Evolutionary conservation across 495 filamentous ascomycete genomes (phyloP), one percentile per base, ranked within the genome.

Genomic region (Cercophora sp.): DNA sequence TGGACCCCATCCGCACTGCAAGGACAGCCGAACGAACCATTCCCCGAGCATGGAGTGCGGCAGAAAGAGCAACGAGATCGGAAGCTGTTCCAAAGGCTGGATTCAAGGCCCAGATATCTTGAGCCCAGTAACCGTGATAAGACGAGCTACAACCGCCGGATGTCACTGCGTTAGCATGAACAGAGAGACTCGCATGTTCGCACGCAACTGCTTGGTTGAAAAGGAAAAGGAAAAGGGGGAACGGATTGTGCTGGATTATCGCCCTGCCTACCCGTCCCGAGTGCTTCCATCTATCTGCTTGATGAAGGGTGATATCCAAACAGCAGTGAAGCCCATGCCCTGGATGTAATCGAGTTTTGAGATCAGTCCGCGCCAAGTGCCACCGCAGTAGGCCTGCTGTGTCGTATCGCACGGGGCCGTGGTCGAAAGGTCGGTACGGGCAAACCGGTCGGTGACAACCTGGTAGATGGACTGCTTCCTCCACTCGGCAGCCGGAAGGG

Each of bases 221-320:
- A 54, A 19, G 24, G 23, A 25, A 48, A 13, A 26, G 36, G 4
- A 35, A 15, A 5, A 19, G 31, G 18, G n/a, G n/a, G n/a, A n/a
- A n/a, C n/a, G n/a, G n/a, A n/a, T n/a, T n/a, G n/a, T n/a, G n/a
- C n/a, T n/a, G n/a, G n/a, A n/a, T n/a, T n/a, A n/a, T n/a, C n/a
- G n/a, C n/a, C n/a, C 24, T 22, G 56, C 67, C 53, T 45, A 80
- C 77, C 83, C 82, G 51, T 84, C 76, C 0, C 58, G 47, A 9
- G 76, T 80, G 9, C 72, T 65, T 2, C 71, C 68, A 3, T 74
- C 63, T 13, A 89, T 59, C 50, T 89, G 80, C 32, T 72, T 67
- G 15, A 85, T 86, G 10, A 92, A 72, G 0, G 87, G 89, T 0
- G 85, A 86, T 47, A 91, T 93, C 88, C 88, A 92, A 40, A 91